These are phyloP conservation scores for Diatrype stigma DNA, from an alignment of 2,329 filamentous ascomycete species.

Conservation along the genomic window DNA sequence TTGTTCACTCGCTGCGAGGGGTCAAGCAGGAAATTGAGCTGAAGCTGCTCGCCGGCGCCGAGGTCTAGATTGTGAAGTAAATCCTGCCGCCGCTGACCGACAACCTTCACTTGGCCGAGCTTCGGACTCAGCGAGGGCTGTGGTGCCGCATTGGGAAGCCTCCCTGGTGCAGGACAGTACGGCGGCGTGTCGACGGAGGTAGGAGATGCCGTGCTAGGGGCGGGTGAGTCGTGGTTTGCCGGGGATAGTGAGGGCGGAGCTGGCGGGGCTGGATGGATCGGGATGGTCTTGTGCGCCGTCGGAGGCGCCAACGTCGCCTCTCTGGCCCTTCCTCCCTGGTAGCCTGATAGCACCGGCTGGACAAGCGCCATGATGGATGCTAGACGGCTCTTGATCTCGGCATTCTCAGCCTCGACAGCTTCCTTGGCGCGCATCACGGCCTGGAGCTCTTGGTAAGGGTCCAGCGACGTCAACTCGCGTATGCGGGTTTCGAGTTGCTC, in stretches of 20 bases:
- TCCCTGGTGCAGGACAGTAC: neutral
- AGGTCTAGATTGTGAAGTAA: constrained; percentile 55
- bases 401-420: constrained; percentile 72
- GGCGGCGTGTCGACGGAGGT: neutral
- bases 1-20: constrained; percentile 50
- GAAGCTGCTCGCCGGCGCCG: constrained; percentile 59
- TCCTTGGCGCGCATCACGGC: constrained; percentile 71
- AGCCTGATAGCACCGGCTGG: constrained; percentile 48
- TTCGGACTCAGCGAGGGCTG: constrained; percentile 20
- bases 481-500: constrained; percentile 70
- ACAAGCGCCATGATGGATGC: constrained; percentile 61
- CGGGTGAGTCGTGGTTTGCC: constrained; percentile 33
- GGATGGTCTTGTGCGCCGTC: constrained; percentile 11
- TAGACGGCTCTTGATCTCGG: constrained; percentile 68
- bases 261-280: constrained; percentile 16
- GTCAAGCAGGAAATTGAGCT: constrained; percentile 69
- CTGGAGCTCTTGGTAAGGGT: constrained; percentile 82
- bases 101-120: constrained; percentile 26
- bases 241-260: constrained; percentile 23
- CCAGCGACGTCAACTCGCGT: constrained; percentile 69
- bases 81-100: constrained; percentile 46
- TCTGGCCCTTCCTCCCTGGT: constrained; percentile 10
- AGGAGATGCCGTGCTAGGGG: constrained; percentile 29
- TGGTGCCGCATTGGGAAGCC: neutral
- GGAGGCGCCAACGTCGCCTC: neutral